Percentiles rank a stretch among this genome's conserved stretches.
These are phyloP conservation scores for Anthoceros angustus DNA, from an alignment of 225 moss, liverwort and hornwort species.

Conservation along the genomic window DNA sequence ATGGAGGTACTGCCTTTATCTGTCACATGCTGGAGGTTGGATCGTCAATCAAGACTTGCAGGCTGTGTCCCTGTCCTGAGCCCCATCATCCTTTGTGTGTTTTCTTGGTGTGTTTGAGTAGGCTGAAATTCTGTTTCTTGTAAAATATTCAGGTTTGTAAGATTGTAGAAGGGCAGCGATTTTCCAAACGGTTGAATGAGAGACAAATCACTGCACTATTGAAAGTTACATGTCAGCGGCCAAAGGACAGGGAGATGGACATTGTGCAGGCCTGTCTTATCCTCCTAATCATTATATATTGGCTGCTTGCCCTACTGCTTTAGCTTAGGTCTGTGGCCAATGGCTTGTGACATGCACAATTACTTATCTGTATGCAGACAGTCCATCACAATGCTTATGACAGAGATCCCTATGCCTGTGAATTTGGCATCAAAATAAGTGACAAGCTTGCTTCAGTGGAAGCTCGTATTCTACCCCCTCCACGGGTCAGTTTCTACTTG, in stretches of 20 bases:
- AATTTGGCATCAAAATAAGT: not conserved
- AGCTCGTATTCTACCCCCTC: not conserved
- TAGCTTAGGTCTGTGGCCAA: too few species aligned
- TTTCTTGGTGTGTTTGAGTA: too few species aligned
- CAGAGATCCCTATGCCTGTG: not conserved
- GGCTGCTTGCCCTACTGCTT: too few species aligned
- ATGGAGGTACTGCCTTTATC: not conserved
- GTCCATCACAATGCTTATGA: not conserved
- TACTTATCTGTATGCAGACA: not conserved
- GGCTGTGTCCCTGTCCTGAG: too few species aligned
- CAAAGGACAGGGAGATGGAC: not conserved
- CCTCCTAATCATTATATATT: not conserved
- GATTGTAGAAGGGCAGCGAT: not conserved
- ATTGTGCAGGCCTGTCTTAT: not conserved
- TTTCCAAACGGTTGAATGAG: not conserved
- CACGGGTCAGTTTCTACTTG: not conserved
- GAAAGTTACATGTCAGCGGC: not conserved
- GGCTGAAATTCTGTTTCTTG: too few species aligned
- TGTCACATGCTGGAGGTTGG: too few species aligned
- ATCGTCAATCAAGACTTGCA: too few species aligned
- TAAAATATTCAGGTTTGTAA: too few species aligned
- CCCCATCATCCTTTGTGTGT: too few species aligned
- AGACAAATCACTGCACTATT: not conserved
- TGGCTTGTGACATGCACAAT: too few species aligned
- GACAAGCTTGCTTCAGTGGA: slow-evolving; percentile 2